Percentiles rank a stretch among this genome's conserved stretches.
Evolutionary conservation across 768 basidiomycete genomes (phyloP).

Genomic region (Rhizopogon roseolus): DNA sequence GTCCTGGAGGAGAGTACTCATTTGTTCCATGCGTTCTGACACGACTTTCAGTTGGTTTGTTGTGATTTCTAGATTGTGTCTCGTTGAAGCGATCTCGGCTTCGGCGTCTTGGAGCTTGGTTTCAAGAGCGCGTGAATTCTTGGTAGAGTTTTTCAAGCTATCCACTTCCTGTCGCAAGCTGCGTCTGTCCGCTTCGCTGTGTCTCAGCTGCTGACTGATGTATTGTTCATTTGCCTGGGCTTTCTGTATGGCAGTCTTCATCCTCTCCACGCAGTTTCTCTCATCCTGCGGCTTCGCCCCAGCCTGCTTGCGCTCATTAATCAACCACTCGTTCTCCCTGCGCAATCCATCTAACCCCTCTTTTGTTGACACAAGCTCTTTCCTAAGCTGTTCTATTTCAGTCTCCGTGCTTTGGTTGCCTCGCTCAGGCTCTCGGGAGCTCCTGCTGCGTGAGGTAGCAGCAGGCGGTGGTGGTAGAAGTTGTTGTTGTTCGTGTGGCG

Average conservation of each 20-base stretch:
- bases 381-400: background rate
- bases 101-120: background rate
- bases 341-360: background rate
- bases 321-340: background rate
- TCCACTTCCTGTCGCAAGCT: background rate
- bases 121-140: background rate
- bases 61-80: background rate
- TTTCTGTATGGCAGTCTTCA: background rate
- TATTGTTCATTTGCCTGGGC: background rate
- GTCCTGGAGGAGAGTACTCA: constrained; percentile 28
- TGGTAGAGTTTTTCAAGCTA: background rate
- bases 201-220: background rate
- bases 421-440: background rate
- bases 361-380: background rate
- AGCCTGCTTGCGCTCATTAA: background rate
- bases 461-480: no score
- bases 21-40: constrained; percentile 6
- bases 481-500: background rate
- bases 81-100: background rate
- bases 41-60: background rate
- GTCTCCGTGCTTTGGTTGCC: background rate
- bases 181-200: background rate
- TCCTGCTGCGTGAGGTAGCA: background rate
- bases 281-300: background rate
- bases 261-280: background rate